phyloP scores from a whole-genome alignment of 805 yeast genomes.

The Priceomyces castillae region DNA sequence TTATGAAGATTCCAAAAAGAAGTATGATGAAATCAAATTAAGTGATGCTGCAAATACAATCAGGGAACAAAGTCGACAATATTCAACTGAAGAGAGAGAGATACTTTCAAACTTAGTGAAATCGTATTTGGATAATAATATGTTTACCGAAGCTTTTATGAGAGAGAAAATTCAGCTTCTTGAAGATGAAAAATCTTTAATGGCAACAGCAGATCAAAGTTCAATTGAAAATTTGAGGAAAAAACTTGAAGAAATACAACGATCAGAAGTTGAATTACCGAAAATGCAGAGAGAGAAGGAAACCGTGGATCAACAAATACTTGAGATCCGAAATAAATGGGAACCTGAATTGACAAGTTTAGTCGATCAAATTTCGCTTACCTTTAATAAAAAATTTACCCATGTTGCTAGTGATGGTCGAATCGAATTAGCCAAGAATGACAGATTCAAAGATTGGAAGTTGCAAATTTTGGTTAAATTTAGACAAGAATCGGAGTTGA shows the following conservation, averaged over 20 bases:
- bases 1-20: constrained; percentile 32
- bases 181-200: constrained; percentile 43
- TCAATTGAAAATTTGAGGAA: constrained; percentile 39
- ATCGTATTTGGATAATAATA: constrained; percentile 30
- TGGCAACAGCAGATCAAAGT: constrained; percentile 36
- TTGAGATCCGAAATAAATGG: constrained; percentile 47
- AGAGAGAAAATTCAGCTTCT: constrained; percentile 41
- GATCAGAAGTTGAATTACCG: constrained; percentile 41
- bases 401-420: constrained; percentile 87
- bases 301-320: constrained; percentile 35
- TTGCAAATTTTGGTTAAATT: constrained; percentile 82
- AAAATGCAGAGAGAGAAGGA: constrained; percentile 19
- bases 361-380: constrained; percentile 54
- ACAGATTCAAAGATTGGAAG: constrained; percentile 71
- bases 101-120: constrained; percentile 39
- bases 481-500: constrained; percentile 69
- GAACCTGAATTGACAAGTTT: constrained; percentile 57
- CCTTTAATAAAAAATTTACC: constrained; percentile 65
- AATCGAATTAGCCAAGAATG: constrained; percentile 56
- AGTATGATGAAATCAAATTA: constrained; percentile 39
- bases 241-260: constrained; percentile 31
- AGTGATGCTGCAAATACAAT: constrained; percentile 38
- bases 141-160: constrained; percentile 39
- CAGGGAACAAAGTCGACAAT: constrained; percentile 32
- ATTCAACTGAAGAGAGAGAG: constrained; percentile 39